Percentiles rank a stretch among this genome's conserved stretches.
Conservation (phyloP, 2,329 filamentous ascomycete genomes). For the Colletotrichum tofieldiae region DNA sequence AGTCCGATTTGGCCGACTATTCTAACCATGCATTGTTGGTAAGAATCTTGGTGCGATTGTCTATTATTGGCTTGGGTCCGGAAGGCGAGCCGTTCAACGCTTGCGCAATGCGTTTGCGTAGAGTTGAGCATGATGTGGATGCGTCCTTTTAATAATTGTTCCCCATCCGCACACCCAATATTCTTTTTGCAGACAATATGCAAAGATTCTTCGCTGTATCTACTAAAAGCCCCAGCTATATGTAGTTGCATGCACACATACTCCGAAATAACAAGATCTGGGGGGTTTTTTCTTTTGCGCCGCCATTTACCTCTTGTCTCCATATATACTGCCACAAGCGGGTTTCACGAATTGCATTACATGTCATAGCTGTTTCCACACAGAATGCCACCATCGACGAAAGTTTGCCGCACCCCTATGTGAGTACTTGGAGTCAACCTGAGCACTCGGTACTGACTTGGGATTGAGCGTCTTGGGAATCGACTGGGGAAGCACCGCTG, state of each 20-base stretch:
- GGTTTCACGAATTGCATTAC: neutral
- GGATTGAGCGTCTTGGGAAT: constrained; percentile 38
- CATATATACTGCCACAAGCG: no score
- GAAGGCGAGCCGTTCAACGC: neutral
- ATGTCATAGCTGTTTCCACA: neutral
- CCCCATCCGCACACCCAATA: neutral
- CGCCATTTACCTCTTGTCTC: no score
- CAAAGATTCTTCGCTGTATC: no score
- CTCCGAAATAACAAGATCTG: no score
- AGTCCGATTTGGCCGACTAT: no score
- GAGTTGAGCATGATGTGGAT: neutral
- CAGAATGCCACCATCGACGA: neutral
- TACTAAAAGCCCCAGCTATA: no score
- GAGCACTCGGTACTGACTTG: neutral
- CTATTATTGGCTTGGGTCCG: neutral
- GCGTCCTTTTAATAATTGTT: neutral
- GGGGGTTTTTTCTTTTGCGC: no score
- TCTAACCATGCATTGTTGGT: neutral
- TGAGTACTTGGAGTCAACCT: neutral
- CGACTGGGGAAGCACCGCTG: constrained; percentile 43
- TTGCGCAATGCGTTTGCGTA: no score
- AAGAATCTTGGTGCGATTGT: neutral
- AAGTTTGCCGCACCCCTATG: neutral
- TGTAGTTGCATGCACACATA: no score
- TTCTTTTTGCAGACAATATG: neutral